Percentiles rank a stretch among this genome's conserved stretches.
Evolutionary conservation across 164 flowering plant species (phyloP).

Genomic region (Magnolia officinalis): DNA sequence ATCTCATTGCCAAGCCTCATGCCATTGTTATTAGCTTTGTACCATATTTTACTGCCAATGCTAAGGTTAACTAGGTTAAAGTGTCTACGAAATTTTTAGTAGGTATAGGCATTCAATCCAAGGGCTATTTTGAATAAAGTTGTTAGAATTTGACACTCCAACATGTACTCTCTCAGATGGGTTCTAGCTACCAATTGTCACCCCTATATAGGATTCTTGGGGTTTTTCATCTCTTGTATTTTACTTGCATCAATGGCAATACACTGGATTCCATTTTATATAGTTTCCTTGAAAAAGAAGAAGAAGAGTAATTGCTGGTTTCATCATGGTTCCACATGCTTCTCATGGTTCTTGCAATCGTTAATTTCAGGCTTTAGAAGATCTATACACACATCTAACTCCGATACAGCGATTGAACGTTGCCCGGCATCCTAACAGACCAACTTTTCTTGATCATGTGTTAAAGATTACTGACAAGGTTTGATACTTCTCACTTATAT

Average conservation of each 20-base stretch:
- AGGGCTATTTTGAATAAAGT: no score
- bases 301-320: no score
- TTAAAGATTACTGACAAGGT: conserved; percentile 92
- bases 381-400: conserved; percentile 69
- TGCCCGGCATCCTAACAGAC: conserved; percentile 95
- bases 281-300: background rate
- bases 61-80: no score
- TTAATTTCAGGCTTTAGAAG: conserved; percentile 69
- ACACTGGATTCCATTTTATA: background rate
- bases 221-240: conserved; percentile 3
- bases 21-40: no score
- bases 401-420: conserved; percentile 88
- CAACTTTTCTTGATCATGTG: conserved; percentile 92
- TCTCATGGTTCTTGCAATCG: background rate
- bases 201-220: background rate
- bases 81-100: no score
- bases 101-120: background rate
- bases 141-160: background rate
- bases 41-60: no score
- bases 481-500: background rate
- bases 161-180: background rate
- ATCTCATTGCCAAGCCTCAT: no score
- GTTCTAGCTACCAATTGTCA: background rate
- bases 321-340: no score
- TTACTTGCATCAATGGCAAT: conserved; percentile 1